These are phyloP conservation scores for Akanthomyces muscarius DNA, from an alignment of 2,329 filamentous ascomycete genomes.

Conservation along the genomic window DNA sequence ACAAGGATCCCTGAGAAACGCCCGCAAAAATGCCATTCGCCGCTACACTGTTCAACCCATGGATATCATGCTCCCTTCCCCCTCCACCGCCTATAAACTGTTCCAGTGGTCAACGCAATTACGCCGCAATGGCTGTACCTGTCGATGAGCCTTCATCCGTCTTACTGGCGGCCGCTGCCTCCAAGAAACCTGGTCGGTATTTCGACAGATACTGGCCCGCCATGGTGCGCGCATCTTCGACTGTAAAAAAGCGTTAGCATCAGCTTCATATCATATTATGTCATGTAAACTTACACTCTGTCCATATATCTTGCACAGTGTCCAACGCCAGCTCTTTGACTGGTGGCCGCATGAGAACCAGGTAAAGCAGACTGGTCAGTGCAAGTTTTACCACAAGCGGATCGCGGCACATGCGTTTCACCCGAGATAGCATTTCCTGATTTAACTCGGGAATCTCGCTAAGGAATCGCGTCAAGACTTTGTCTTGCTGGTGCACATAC, in stretches of 20 bases:
- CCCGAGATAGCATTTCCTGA: conserved; percentile 64
- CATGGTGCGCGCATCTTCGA: conserved; percentile 59
- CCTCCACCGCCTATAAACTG: not conserved
- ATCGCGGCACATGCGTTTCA: conserved; percentile 64
- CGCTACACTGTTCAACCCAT: not conserved
- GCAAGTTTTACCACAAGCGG: conserved; percentile 61
- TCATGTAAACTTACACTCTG: conserved; percentile 51
- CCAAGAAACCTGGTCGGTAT: conserved; percentile 53
- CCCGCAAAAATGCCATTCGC: conserved; percentile 5
- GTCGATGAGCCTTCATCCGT: conserved; percentile 19
- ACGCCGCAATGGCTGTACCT: conserved; percentile 31
- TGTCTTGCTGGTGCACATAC: conserved; percentile 88
- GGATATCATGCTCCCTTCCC: not conserved
- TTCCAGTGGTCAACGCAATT: not conserved
- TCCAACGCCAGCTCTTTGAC: conserved; percentile 60
- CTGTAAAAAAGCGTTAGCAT: conserved; percentile 30
- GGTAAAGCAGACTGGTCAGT: conserved; percentile 60
- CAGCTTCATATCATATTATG: not conserved
- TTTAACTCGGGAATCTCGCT: conserved; percentile 86
- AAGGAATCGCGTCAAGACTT: conserved; percentile 83
- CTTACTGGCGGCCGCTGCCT: conserved; percentile 24
- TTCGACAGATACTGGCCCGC: conserved; percentile 60
- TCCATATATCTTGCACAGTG: conserved; percentile 63
- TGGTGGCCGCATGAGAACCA: conserved; percentile 65
- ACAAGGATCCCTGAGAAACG: conserved; percentile 3